Evolutionary conservation across 768 basidiomycete species (phyloP), one percentile per base, ranked within the genome.

Genomic region (Podaxis rugospora): DNA sequence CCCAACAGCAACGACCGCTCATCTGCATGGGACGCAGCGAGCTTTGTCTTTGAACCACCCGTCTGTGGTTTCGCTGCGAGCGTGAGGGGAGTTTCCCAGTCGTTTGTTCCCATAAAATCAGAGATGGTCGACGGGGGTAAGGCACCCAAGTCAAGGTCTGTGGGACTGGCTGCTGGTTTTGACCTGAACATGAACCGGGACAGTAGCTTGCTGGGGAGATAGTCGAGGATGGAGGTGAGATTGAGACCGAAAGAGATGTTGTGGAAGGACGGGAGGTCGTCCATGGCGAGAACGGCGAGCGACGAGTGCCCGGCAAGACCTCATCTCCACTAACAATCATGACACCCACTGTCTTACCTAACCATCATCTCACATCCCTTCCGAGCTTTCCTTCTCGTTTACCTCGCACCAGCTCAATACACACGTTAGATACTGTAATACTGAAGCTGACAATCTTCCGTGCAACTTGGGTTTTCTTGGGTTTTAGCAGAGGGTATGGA

Each of bases 171-270:
- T 0, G 64, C 44, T 11, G 66, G 68, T 25, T 57, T 65, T 7
- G 62, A 53, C 51, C 51, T 57, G 44, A 63, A 25, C 54, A 55
- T 58, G 23, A 66, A 65, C 14, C 64, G 59, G 10, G 68, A 57
- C 0, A 71, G 44, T 35, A 71, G 52, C 23, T 65, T 64, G 23
- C 65, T 67, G 1, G 71, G 69, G 4, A 72, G 62, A 66, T 78
- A 73, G n/a, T 70, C 63, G 47, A 83, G 67, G 57, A 83, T 63
- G 68, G 79, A 66, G 69, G 65, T 64, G 42, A 65, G 27, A 36
- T 75, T 59, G 78, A 82, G 47, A 78, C 87, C 71, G 81, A 76
- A 28, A 74, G 84, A 57, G 68, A 82, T 49, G 77, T 67, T 66
- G 67, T 76, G 46, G 35, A 54, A 16, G 32, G 52, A 37, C 5